Evolutionary conservation across 208 protist genomes (phyloP).

Genomic region (Crithidia fasciculata): DNA sequence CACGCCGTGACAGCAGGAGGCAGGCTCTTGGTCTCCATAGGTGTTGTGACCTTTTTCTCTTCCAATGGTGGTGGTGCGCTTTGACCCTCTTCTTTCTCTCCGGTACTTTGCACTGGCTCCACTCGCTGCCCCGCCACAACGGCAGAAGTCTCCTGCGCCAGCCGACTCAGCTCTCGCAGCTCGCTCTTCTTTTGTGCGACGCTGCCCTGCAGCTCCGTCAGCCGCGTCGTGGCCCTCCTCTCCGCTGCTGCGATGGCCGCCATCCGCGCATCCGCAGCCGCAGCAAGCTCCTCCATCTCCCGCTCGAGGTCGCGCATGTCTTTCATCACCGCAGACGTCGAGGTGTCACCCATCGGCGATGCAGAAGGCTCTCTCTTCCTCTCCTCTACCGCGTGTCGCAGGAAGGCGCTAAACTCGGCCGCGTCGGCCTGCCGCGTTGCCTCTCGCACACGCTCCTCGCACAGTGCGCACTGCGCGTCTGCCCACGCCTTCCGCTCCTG

Average conservation of each 20-base stretch:
- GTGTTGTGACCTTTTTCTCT: too few relatives aligned
- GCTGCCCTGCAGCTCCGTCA: neutral
- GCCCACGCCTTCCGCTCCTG: constrained; percentile 27
- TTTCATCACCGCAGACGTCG: neutral
- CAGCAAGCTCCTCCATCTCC: neutral
- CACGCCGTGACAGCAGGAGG: too few relatives aligned
- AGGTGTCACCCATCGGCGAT: too few relatives aligned
- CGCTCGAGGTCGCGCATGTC: constrained; percentile 1
- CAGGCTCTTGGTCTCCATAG: too few relatives aligned
- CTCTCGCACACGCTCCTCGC: constrained; percentile 13
- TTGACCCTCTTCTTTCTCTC: too few relatives aligned
- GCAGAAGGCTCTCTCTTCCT: too few relatives aligned
- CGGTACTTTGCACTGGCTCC: too few relatives aligned
- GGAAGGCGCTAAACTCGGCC: neutral
- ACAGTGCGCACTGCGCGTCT: constrained; percentile 19
- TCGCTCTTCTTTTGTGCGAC: neutral
- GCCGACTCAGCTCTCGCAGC: neutral
- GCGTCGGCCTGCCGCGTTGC: constrained; percentile 4
- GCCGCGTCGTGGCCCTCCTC: neutral
- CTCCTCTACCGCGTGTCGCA: neutral
- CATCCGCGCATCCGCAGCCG: neutral
- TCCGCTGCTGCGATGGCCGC: constrained; percentile 3
- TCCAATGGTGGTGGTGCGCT: too few relatives aligned
- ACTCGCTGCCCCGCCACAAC: neutral
- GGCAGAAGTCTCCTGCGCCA: neutral